Evolutionary conservation across 2,329 filamentous ascomycete genomes (phyloP).

Genomic region (Teratosphaeria zuluensis): DNA sequence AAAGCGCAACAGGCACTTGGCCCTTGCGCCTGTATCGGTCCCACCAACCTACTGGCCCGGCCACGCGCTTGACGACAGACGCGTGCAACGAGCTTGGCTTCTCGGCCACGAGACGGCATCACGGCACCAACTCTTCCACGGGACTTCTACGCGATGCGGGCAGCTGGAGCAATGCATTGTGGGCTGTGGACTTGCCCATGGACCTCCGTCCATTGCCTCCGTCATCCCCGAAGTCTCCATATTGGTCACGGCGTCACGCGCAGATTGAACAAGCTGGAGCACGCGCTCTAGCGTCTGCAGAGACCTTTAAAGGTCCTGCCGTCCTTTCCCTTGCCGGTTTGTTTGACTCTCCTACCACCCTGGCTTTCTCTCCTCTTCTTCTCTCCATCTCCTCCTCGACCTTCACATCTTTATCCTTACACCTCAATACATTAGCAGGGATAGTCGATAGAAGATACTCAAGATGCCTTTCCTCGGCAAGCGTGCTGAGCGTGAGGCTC

Average conservation of each 20-base stretch:
- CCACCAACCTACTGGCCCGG: background rate
- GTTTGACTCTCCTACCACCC: background rate
- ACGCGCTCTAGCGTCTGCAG: background rate
- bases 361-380: background rate
- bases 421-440: background rate
- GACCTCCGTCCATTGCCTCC: background rate
- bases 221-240: background rate
- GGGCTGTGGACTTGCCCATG: background rate
- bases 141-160: background rate
- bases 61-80: no score
- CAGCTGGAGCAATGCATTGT: background rate
- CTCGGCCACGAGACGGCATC: background rate
- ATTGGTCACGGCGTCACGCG: background rate
- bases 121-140: background rate
- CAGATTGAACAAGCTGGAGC: background rate
- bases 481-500: conserved; percentile 22
- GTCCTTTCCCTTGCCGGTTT: background rate
- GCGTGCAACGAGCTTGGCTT: background rate
- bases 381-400: background rate
- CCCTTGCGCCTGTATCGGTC: background rate
- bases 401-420: background rate
- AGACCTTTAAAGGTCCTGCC: background rate
- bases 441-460: background rate
- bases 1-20: background rate
- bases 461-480: conserved; percentile 24